Conservation (phyloP, 2,329 filamentous ascomycete genomes). For the Pseudogymnoascus sp. region DNA sequence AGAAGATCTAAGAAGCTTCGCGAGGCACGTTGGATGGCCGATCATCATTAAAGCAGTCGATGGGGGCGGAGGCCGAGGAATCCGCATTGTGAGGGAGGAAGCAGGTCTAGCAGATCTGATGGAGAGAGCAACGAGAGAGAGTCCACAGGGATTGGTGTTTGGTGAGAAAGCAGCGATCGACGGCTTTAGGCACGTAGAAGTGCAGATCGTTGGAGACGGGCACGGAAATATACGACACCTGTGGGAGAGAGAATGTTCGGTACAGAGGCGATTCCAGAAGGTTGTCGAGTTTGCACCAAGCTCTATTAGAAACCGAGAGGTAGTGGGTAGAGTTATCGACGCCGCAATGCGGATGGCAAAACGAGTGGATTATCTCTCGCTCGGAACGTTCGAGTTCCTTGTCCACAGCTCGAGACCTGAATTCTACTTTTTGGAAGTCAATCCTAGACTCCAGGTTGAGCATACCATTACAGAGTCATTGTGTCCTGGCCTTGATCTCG, state of each 20-base stretch:
- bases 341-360: constrained; percentile 49
- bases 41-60: constrained; percentile 55
- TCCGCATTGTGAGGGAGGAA: constrained; percentile 45
- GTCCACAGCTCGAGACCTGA: constrained; percentile 41
- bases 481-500: constrained; percentile 25
- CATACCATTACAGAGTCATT: constrained; percentile 34
- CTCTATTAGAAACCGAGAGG: constrained; percentile 47
- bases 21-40: constrained; percentile 33
- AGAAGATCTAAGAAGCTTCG: constrained; percentile 47
- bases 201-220: constrained; percentile 60
- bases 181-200: constrained; percentile 59
- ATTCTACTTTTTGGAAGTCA: constrained; percentile 32
- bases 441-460: constrained; percentile 27
- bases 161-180: constrained; percentile 52
- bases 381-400: constrained; percentile 61
- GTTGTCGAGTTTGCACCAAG: constrained; percentile 64
- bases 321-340: constrained; percentile 28
- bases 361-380: constrained; percentile 47
- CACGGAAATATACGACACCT: constrained; percentile 49
- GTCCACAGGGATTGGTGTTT: constrained; percentile 50
- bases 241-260: constrained; percentile 60
- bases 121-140: constrained; percentile 51
- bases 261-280: constrained; percentile 63
- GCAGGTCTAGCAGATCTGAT: constrained; percentile 46
- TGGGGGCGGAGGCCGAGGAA: constrained; percentile 59